phyloP scores from a whole-genome alignment of 192 early-diverging fungal genomes.

The Dissophora globulifera region DNA sequence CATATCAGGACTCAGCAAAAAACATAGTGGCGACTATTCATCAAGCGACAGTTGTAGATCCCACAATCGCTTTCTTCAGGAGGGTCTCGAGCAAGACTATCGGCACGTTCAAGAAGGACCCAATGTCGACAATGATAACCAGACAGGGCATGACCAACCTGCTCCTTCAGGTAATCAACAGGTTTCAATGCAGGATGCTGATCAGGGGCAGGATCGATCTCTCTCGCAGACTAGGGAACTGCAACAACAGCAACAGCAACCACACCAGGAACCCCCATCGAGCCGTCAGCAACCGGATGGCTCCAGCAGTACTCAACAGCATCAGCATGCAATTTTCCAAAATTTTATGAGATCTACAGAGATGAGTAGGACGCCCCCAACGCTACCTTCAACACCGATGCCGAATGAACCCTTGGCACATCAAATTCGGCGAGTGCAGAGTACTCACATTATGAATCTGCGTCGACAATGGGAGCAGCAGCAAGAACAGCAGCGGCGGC shows the following conservation, averaged over 20 bases:
- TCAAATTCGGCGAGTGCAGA: constrained; percentile 14
- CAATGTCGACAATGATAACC: constrained; percentile 1
- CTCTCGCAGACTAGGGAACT: background rate
- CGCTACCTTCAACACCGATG: background rate
- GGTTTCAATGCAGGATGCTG: background rate
- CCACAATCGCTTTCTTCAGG: background rate
- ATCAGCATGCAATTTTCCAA: background rate
- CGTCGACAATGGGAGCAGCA: constrained; percentile 10
- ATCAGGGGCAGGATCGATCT: no score
- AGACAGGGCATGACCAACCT: background rate
- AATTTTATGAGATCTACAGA: background rate
- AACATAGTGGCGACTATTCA: background rate
- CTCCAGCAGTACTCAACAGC: background rate
- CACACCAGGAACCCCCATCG: background rate
- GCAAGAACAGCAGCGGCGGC: background rate
- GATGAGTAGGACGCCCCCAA: constrained; percentile 3
- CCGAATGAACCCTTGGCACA: constrained; percentile 5
- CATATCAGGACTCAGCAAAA: background rate
- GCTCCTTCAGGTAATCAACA: background rate
- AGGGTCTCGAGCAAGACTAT: background rate
- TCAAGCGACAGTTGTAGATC: background rate
- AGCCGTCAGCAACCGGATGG: background rate
- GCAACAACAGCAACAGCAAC: background rate
- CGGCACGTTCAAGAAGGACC: background rate
- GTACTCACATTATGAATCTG: background rate